Evolutionary conservation across 2,329 filamentous ascomycete genomes (phyloP), one percentile per base, ranked within the genome.

Genomic region (Magnaporthiopsis incrustans): DNA sequence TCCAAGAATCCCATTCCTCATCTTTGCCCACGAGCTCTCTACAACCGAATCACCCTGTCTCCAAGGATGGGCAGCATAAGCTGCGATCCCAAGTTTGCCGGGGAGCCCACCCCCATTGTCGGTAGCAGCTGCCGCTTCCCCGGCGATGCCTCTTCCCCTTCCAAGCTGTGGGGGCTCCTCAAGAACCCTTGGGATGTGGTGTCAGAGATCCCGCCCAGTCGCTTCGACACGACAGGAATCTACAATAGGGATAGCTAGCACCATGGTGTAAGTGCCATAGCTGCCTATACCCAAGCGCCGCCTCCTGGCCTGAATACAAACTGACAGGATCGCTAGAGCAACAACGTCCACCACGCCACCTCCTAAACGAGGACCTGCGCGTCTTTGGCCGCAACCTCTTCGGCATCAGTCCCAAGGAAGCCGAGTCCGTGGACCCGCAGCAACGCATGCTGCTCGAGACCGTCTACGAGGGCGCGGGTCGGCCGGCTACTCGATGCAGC

Each of bases 361-460:
- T 63, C 15, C 57, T 66, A 8, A 5, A 35, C 4, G 58, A 62
- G n/a, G 67, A 68, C 35, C 6, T 18, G 1, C 35, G 33, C 10
- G 30, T 26, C 30, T 89, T 89, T 69, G 86, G 89, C 68, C 82
- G 84, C 44, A 77, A 81, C 2, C 89, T 89, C 76, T 89, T 89
- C 80, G 87, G 87, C 73, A 87, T 89, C 81, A 87, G 85, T 61
- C 85, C 86, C 18, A 80, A 83, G 67, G 76, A 78, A 69, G 72
- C 70, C 25, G 69, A 69, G 12, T 67, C 73, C 6, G 76, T 75
- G 67, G 77, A 79, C 64, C 77, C 77, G 15, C 75, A 78, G 63
- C 76, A 78, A 56, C 70, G 77, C 8, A 63, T 74, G 3, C 62
- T 75, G 2, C 71, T 78, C 2, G 75, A 79, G 66, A 71, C 70